Evolutionary conservation across 192 early-diverging fungal species (phyloP).

Genomic region (Mortierella antarctica): DNA sequence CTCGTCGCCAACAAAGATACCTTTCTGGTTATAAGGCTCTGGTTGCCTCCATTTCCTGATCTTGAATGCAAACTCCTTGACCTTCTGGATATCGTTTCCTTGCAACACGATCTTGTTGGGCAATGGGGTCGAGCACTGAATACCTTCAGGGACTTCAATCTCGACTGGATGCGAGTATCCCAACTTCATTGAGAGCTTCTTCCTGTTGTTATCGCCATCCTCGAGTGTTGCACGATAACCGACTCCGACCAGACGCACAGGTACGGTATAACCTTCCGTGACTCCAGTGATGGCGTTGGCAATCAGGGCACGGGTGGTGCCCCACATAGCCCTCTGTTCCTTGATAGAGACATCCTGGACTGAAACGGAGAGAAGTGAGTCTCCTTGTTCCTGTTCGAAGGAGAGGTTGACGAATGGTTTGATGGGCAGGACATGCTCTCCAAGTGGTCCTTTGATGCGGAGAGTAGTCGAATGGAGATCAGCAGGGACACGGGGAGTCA

Average conservation of each 20-base stretch:
- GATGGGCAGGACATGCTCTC: slow-evolving; percentile 80
- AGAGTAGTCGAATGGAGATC: slow-evolving; percentile 73
- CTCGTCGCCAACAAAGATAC: slow-evolving; percentile 97
- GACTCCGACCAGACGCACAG: slow-evolving; percentile 90
- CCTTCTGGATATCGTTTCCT: slow-evolving; percentile 79
- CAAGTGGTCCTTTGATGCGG: slow-evolving; percentile 84
- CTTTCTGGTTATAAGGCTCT: slow-evolving; percentile 99
- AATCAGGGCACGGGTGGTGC: slow-evolving; percentile 91
- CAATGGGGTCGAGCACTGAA: slow-evolving; percentile 77
- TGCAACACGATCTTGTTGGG: slow-evolving; percentile 88
- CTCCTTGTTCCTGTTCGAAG: slow-evolving; percentile 46
- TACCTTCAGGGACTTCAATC: slow-evolving; percentile 82
- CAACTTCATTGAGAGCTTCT: slow-evolving; percentile 80
- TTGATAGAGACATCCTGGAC: slow-evolving; percentile 72
- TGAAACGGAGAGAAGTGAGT: slow-evolving; percentile 60
- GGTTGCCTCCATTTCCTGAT: slow-evolving; percentile 92
- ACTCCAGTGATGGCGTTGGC: slow-evolving; percentile 91
- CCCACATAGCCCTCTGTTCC: slow-evolving; percentile 94
- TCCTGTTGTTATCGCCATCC: slow-evolving; percentile 27
- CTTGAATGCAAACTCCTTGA: slow-evolving; percentile 93
- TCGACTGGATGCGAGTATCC: slow-evolving; percentile 89
- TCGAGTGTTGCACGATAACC: slow-evolving; percentile 93
- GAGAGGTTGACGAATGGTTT: slow-evolving; percentile 80
- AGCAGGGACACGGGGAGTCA: slow-evolving; percentile 68
- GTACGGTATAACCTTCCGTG: slow-evolving; percentile 86